phyloP scores from a whole-genome alignment of 176 grass and related monocot species.

The Carex kokanica region DNA sequence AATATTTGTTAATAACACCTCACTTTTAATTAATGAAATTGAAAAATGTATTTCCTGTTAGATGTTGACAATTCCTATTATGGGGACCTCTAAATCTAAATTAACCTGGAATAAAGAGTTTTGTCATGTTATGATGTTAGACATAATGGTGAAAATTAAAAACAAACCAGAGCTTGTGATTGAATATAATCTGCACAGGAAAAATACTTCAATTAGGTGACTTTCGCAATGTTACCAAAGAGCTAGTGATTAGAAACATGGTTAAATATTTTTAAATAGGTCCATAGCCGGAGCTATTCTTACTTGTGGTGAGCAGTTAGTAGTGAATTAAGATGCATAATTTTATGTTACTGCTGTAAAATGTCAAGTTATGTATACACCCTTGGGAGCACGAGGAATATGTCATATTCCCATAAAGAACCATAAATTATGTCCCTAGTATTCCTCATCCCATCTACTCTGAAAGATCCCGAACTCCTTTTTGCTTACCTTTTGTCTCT shows the following conservation, averaged over 20 bases:
- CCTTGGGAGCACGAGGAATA: neutral
- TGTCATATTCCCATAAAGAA: neutral
- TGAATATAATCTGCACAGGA: neutral
- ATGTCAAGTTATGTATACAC: neutral
- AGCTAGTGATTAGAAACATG: neutral
- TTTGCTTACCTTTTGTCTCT: neutral
- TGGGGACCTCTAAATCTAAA: neutral
- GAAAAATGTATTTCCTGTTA: neutral
- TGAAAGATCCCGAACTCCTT: neutral
- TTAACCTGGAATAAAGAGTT: neutral
- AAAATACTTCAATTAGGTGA: neutral
- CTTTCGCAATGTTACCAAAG: neutral
- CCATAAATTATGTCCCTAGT: neutral
- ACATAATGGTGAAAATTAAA: neutral
- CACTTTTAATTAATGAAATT: neutral
- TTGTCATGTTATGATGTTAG: neutral
- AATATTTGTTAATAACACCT: neutral
- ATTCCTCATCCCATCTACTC: neutral
- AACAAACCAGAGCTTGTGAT: neutral
- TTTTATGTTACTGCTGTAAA: neutral
- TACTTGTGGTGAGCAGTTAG: neutral
- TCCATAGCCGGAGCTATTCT: neutral
- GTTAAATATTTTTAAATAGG: neutral
- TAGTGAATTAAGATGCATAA: neutral
- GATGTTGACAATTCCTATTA: neutral